Evolutionary conservation across 2,329 filamentous ascomycete genomes (phyloP), one percentile per base, ranked within the genome.

Genomic region (Nannizziopsis barbatae): DNA sequence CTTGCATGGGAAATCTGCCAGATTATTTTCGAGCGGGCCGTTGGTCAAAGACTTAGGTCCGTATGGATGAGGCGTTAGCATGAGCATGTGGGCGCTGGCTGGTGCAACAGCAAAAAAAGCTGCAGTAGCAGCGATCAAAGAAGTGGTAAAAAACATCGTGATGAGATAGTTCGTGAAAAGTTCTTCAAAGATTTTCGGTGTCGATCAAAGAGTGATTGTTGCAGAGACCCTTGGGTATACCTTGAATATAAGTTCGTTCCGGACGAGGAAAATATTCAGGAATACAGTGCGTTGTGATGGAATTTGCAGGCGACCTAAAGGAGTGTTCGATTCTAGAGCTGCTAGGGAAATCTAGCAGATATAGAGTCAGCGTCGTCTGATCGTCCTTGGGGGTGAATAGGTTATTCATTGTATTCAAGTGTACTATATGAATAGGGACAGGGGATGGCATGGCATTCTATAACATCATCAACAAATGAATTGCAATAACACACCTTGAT

Each of bases 1-100:
- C 64, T 95, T 89, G 79, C 92, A 96, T 0, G 92, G 92, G 62
- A 85, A 98, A 62, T 95, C 71, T 33, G 66, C 69, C 0, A 84
- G 85, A 33, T 62, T 62, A 0, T 66, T 65, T 0, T 61, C 57
- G 0, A 95, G 72, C 0, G 92, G 90, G 2, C 69, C 67, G 66
- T 84, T 90, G 66, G 72, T 71, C 15, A 75, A 67, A 8, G 65
- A 61, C 12, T 61, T 57, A 42, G 66, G 57, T 56, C 68, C 58
- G 52, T 78, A 89, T 0, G 87, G 87, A 2, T 71, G 62, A 0
- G 92, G 90, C 7, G 69, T 72, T 45, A 60, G 67, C 73, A 96
- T 82, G 36, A 76, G 69, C 74, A 95, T 83, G 66, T 96, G 92
- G 38, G 84, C 86, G 43, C 77, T 75, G 57, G 74, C 77, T 51